Base-by-base conservation (phyloP, 2,329 filamentous ascomycete genomes). In the Uncinocarpus reesii region DNA sequence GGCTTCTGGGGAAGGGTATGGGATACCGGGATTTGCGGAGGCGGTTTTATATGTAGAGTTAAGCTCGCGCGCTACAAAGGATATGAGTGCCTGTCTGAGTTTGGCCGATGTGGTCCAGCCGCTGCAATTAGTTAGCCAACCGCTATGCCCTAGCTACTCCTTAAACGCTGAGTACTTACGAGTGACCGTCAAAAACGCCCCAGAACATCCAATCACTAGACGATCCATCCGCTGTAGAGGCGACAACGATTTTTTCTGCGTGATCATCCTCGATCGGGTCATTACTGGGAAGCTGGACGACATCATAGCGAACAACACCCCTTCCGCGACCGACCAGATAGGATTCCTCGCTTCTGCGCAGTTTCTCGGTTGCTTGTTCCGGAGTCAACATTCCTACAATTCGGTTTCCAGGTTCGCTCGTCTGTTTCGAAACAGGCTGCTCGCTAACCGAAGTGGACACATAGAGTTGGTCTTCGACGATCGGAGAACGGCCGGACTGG, bases 91-190 rank as follows among this genome's bases (percentile, higher is more conserved):
- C 66, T 98, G 88, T 50, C 92, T 84, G 51, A 98, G 73, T 62
- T 95, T 96, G 16, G 92, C 92, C 32, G 92, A 96, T 5, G 92
- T 98, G 3, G 92, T 95, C 92, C 92, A 98, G 57, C 92, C 92
- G 38, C 87, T 93, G 57, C 49, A 32, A 56, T 11, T 40, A 43
- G 44, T 63, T 43, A 59, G 53, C 26, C 40, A 51, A 8, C 13
- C 31, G 31, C 18, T 29, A 28, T 23, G 11, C 13, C n/a, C 21
- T 16, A 26, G 5, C 32, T 8, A 21, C 4, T n/a, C 26, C 5
- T 24, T 32, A 36, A 35, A 24, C 7, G 26, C 6, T 23, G 6
- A 34, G 44, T 52, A 76, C 78, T 67, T 71, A 90, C 86, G 86
- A 86, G 67, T 98, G 92, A 0, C 92, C 92, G 62, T 98, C 92